These are phyloP conservation scores for Erysimum pusillum DNA, from an alignment of 441 rosid species.

Conservation along the genomic window DNA sequence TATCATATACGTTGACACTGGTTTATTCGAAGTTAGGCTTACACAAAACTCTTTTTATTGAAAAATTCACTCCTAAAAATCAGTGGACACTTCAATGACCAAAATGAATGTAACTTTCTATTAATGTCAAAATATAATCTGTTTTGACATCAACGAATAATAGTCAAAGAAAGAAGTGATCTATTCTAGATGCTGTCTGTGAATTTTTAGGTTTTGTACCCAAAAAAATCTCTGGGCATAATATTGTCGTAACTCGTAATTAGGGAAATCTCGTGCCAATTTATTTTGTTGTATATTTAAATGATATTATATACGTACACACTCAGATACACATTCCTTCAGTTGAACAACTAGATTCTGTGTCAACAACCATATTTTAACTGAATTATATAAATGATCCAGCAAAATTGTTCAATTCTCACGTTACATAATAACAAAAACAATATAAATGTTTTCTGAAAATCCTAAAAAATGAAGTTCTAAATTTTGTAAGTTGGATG, in stretches of 20 bases:
- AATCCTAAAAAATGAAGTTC: conserved; percentile 1
- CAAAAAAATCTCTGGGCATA: background rate
- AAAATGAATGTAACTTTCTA: conserved; percentile 4
- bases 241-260: conserved; percentile 26
- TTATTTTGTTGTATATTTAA: background rate
- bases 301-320: background rate
- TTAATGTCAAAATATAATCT: background rate
- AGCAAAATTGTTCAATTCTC: conserved; percentile 32
- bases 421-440: conserved; percentile 31
- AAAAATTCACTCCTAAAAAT: background rate
- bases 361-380: conserved; percentile 43
- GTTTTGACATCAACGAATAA: background rate
- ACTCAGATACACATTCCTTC: conserved; percentile 20
- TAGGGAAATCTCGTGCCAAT: conserved; percentile 20
- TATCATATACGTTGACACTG: background rate
- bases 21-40: background rate
- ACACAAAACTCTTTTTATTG: background rate
- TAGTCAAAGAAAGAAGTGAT: conserved; percentile 2
- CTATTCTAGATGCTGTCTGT: conserved; percentile 19
- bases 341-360: conserved; percentile 39
- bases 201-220: conserved; percentile 21
- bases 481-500: conserved; percentile 25
- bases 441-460: background rate
- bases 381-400: conserved; percentile 4
- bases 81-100: background rate